Percentiles rank a stretch among this genome's conserved stretches.
Conservation (phyloP, 2,329 filamentous ascomycete genomes). For the Pseudocercospora macadamiae region DNA sequence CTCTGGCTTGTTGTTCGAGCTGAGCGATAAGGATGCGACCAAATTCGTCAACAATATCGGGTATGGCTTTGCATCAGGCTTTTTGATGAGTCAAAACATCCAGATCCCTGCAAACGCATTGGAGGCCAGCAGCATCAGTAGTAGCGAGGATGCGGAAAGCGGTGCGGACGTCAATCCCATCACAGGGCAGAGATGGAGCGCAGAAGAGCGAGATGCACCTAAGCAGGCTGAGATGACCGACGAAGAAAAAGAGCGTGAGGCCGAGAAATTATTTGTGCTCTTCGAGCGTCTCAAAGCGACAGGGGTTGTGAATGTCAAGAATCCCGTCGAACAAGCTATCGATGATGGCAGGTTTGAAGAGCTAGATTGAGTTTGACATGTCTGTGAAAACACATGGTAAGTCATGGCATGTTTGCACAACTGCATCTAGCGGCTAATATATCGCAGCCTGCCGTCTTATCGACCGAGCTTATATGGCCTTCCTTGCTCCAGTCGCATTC, state of each 20-base stretch:
- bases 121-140: slow-evolving; percentile 53
- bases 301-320: slow-evolving; percentile 76
- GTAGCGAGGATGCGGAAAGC: slow-evolving; percentile 31
- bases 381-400: not conserved
- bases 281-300: slow-evolving; percentile 80
- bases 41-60: slow-evolving; percentile 89
- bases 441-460: too few species aligned
- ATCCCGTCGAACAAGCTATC: slow-evolving; percentile 72
- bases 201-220: slow-evolving; percentile 54
- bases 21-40: slow-evolving; percentile 78
- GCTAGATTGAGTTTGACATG: slow-evolving; percentile 42
- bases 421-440: not conserved
- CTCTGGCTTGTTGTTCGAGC: slow-evolving; percentile 79
- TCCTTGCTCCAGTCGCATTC: too few species aligned
- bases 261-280: slow-evolving; percentile 83
- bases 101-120: slow-evolving; percentile 70
- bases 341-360: slow-evolving; percentile 73
- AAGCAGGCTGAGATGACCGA: slow-evolving; percentile 77
- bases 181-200: slow-evolving; percentile 70
- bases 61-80: slow-evolving; percentile 91
- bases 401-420: not conserved
- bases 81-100: slow-evolving; percentile 82
- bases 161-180: slow-evolving; percentile 70
- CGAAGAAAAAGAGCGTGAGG: slow-evolving; percentile 90
- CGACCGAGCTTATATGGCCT: too few species aligned